A percentile compares a stretch with the other conserved stretches of the same genome.
phyloP scores from a whole-genome alignment of 192 early-diverging fungal genomes.

The Coemansia sp. region DNA sequence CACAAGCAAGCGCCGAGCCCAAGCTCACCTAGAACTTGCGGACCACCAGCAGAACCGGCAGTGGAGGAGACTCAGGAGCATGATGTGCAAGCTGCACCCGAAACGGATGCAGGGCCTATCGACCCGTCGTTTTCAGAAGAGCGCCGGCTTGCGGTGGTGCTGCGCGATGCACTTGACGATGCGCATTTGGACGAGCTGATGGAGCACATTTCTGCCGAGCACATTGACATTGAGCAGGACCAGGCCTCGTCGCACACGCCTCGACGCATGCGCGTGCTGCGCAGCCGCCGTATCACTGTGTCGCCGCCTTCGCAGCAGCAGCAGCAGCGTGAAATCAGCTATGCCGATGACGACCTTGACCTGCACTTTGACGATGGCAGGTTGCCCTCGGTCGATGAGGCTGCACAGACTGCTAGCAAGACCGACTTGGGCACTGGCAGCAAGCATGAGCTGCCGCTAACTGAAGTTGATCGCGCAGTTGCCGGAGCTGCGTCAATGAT shows the following conservation, averaged over 20 bases:
- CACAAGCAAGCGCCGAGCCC: too few relatives aligned
- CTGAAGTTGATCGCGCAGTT: too few relatives aligned
- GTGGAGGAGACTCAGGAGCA: background rate
- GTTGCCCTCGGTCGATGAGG: background rate
- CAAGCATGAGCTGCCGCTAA: too few relatives aligned
- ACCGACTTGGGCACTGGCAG: too few relatives aligned
- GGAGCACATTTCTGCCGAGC: slow-evolving; percentile 18
- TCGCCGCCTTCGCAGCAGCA: background rate
- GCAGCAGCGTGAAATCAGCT: background rate
- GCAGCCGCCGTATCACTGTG: background rate
- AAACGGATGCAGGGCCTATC: slow-evolving; percentile 8
- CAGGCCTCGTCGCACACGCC: slow-evolving; percentile 10
- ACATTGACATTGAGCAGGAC: slow-evolving; percentile 15
- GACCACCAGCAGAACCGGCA: background rate
- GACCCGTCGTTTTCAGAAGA: slow-evolving; percentile 44
- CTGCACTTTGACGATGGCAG: slow-evolving; percentile 14
- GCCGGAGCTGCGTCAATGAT: too few relatives aligned
- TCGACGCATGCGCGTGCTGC: slow-evolving; percentile 12
- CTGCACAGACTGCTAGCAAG: too few relatives aligned
- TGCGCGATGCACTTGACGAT: slow-evolving; percentile 26
- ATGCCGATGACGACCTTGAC: slow-evolving; percentile 5
- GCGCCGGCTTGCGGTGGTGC: slow-evolving; percentile 30
- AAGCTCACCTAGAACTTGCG: too few relatives aligned
- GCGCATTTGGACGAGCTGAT: slow-evolving; percentile 25
- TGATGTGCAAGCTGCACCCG: background rate